Conservation (phyloP, 176 grass and related monocot genomes). For the Oryza glumipatula region DNA sequence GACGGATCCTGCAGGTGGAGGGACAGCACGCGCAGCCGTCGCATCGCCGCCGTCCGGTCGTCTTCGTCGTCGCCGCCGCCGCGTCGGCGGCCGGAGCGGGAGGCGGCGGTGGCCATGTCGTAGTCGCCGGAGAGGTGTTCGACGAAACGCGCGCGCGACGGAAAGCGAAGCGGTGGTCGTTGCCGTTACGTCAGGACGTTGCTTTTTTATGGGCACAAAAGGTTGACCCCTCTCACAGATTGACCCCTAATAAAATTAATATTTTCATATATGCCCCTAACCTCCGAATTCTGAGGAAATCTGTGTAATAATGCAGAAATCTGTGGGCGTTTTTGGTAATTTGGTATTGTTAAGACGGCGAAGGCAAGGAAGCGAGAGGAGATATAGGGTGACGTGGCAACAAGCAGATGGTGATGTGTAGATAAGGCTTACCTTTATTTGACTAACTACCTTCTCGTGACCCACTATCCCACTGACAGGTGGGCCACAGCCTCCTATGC, state of each 20-base stretch:
- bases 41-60: conserved; percentile 28
- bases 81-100: not conserved
- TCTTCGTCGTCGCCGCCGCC: not conserved
- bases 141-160: conserved; percentile 39
- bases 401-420: conserved; percentile 24
- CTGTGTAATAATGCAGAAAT: not conserved
- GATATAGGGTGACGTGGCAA: conserved; percentile 46
- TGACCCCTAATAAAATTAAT: accelerated
- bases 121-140: conserved; percentile 7
- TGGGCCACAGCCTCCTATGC: accelerated
- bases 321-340: not conserved
- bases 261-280: accelerated
- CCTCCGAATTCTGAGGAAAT: not conserved
- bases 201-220: conserved; percentile 7
- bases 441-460: not conserved
- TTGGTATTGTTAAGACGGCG: not conserved
- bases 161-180: not conserved
- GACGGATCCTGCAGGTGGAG: conserved; percentile 66
- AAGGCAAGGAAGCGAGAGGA: conserved; percentile 3
- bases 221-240: not conserved
- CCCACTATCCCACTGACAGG: conserved; percentile 3
- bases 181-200: conserved; percentile 33
- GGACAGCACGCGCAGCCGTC: conserved; percentile 60
- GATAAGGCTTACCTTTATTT: conserved; percentile 21
- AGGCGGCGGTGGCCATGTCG: conserved; percentile 12